Evolutionary conservation across 768 basidiomycete species (phyloP), one percentile per base, ranked within the genome.

Genomic region (Cytidiella melzeri): DNA sequence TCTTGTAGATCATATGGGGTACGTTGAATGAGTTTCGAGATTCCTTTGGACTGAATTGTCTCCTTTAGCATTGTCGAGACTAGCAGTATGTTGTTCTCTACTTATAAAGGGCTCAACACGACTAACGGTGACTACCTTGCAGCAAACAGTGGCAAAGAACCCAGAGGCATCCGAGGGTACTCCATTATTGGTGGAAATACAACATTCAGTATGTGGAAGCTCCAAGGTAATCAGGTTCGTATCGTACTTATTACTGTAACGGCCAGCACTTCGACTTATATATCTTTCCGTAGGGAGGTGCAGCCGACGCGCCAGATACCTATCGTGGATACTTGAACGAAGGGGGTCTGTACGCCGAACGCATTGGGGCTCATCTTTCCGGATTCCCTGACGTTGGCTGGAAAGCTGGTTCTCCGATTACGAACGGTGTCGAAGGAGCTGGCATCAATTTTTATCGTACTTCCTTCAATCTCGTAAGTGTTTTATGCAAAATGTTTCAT

Each of bases 61-160:
- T 34, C 12, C 26, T 27, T 45, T 49, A 76, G 75, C 5, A 71
- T 77, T 30, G 61, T 65, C 7, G 74, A 77, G 53, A 76, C 75
- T 1, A 76, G 67, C 53, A 74, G n/a, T n/a, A n/a, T n/a, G n/a
- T n/a, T n/a, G n/a, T n/a, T n/a, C n/a, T n/a, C n/a, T n/a, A n/a
- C n/a, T n/a, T n/a, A n/a, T n/a, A n/a, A n/a, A n/a, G n/a, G n/a
- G n/a, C n/a, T n/a, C n/a, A n/a, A n/a, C n/a, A n/a, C n/a, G n/a
- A n/a, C n/a, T n/a, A n/a, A n/a, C n/a, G n/a, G n/a, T n/a, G n/a
- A n/a, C n/a, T n/a, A n/a, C 54, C 41, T 5, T 24, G 11, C 44
- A 76, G 75, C 73, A 0, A 77, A 69, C 48, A 62, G 72, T 19
- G 76, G 76, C 20, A 75, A 74, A 53, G 75, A 74, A 51, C 75